Base-by-base conservation (phyloP, 768 basidiomycete species). In the Tephrocybe sp. region DNA sequence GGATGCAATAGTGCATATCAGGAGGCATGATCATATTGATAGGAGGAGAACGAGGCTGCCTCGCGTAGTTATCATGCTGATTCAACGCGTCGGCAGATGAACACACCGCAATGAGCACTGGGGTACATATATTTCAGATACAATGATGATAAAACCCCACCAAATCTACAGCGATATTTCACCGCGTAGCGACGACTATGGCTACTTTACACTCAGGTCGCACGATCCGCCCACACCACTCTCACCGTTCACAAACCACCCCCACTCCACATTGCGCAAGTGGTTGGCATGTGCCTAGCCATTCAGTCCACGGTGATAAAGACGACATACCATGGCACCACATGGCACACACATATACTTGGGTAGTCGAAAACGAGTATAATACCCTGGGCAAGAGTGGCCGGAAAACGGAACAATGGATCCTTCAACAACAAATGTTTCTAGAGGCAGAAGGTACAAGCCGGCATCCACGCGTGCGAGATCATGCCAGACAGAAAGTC, bases 391-490 rank as follows among this genome's bases (percentile, higher is more conserved):
- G 69, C 37, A 73, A 69, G 49, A 69, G 72, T 52, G 73, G 69
- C 54, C 71, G 71, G 60, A 79, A 75, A 57, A 82, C 81, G 26
- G 80, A 84, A 45, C 74, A 78, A 46, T 88, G 88, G 87, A 79
- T 87, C 41, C 64, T 74, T 39, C 75, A 82, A 56, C 82, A 83
- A 58, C 83, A 82, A 64, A 61, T 73, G 40, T 67, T 77, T 51
- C 58, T 70, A 32, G 53, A 59, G 9, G 39, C 52, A 24, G 66
- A 68, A 31, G 39, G 39, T 24, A 43, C 42, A 19, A 57, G 36
- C 54, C 28, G 41, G 47, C 47, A 1, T 19, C 54, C 8, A 11
- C n/a, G 47, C 60, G 51, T 1, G 40, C 44, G 26, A 49, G 46
- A 39, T 35, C 32, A 9, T n/a, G 53, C 42, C 15, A 60, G 66